Percentiles rank a stretch among this genome's conserved stretches.
Conservation (phyloP, 129 eudicot species). For the Escallonia rubra region DNA sequence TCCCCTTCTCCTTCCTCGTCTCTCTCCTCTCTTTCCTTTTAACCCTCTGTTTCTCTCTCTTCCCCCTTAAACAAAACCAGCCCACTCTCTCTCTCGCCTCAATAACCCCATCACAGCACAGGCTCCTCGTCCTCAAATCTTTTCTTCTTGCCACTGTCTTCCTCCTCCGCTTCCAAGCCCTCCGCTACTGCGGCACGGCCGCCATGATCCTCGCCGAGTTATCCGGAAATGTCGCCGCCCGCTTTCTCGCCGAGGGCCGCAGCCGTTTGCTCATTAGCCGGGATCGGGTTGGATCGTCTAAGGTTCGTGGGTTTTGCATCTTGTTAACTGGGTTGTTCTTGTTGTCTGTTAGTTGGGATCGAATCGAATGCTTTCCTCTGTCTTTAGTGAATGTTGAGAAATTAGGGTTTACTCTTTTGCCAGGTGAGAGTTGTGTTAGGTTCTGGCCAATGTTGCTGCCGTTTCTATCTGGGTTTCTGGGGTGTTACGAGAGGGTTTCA, state of each 20-base stretch:
- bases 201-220: slow-evolving; percentile 89
- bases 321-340: slow-evolving; percentile 54
- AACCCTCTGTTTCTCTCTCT: slow-evolving; percentile 46
- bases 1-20: slow-evolving; percentile 76
- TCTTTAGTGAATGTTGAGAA: slow-evolving; percentile 48
- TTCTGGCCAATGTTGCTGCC: slow-evolving; percentile 94
- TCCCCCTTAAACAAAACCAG: slow-evolving; percentile 19
- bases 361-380: slow-evolving; percentile 77
- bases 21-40: slow-evolving; percentile 70
- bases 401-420: slow-evolving; percentile 33
- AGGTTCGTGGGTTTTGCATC: slow-evolving; percentile 74
- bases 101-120: slow-evolving; percentile 39
- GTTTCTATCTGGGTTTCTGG: slow-evolving; percentile 81
- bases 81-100: slow-evolving; percentile 39
- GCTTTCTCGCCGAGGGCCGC: slow-evolving; percentile 39
- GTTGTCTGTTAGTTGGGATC: slow-evolving; percentile 87
- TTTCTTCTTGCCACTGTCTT: slow-evolving; percentile 61
- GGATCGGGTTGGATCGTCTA: slow-evolving; percentile 31
- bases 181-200: slow-evolving; percentile 85
- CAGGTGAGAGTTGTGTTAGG: slow-evolving; percentile 59
- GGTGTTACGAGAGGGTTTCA: slow-evolving; percentile 61
- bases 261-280: slow-evolving; percentile 18
- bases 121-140: slow-evolving; percentile 46
- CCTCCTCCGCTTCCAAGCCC: slow-evolving; percentile 80
- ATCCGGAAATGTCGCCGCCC: slow-evolving; percentile 58